Percentiles rank a stretch among this genome's conserved stretches.
These are phyloP conservation scores for Cantharellus cinnabarinus DNA, from an alignment of 768 basidiomycete species.

Conservation along the genomic window DNA sequence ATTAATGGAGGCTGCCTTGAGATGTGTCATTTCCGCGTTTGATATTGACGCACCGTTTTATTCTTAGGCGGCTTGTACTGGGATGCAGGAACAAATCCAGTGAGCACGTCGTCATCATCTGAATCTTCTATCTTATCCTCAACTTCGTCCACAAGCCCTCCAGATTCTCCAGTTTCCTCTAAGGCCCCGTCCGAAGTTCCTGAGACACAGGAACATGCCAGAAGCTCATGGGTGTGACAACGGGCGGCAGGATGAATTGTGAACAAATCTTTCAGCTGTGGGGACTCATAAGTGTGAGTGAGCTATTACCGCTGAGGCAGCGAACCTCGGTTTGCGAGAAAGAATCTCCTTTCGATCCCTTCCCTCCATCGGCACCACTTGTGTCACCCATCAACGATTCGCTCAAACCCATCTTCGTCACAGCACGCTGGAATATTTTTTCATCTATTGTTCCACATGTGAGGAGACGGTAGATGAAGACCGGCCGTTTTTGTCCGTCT, in stretches of 20 bases:
- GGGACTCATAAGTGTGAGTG: slow-evolving; percentile 2
- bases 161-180: not conserved
- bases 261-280: slow-evolving; percentile 79
- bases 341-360: slow-evolving; percentile 55
- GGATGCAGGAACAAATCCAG: not conserved
- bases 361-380: slow-evolving; percentile 17
- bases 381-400: slow-evolving; percentile 21
- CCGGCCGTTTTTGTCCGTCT: slow-evolving; percentile 83
- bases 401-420: slow-evolving; percentile 82
- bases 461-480: slow-evolving; percentile 74
- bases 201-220: slow-evolving; percentile 35
- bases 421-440: slow-evolving; percentile 84
- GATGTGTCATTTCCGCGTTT: not conserved
- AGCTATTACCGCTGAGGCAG: slow-evolving; percentile 6
- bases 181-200: not conserved
- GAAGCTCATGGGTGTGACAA: slow-evolving; percentile 84
- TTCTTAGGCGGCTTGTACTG: not conserved
- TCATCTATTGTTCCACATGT: slow-evolving; percentile 86
- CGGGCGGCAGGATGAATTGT: slow-evolving; percentile 56
- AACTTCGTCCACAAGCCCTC: not conserved
- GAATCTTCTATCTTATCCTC: not conserved
- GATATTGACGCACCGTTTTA: not conserved
- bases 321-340: slow-evolving; percentile 72
- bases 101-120: not conserved
- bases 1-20: not conserved